Evolutionary conservation across 306 rosid species (phyloP).

Genomic region (Cercis canadensis): DNA sequence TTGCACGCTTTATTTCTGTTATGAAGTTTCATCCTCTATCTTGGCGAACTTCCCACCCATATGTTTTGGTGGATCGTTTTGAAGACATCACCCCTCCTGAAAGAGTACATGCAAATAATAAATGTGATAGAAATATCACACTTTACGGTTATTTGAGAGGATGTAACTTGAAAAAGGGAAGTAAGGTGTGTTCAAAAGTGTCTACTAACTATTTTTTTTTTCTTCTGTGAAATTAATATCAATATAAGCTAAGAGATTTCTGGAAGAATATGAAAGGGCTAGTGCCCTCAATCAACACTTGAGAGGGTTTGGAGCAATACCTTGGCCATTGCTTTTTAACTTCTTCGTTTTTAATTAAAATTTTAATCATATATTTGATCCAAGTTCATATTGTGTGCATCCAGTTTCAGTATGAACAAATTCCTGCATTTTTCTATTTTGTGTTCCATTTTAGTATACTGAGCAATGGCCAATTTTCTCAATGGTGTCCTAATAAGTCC

Average conservation of each 20-base stretch:
- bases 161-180: conserved; percentile 81
- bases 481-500: not conserved
- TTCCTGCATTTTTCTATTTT: conserved; percentile 2
- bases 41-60: conserved; percentile 91
- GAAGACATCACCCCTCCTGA: conserved; percentile 96
- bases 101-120: conserved; percentile 63
- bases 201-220: conserved; percentile 2
- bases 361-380: not conserved
- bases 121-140: conserved; percentile 85
- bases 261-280: conserved; percentile 16
- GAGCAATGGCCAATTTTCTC: not conserved
- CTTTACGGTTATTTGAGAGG: conserved; percentile 95
- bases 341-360: not conserved
- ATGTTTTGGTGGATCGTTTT: conserved; percentile 88
- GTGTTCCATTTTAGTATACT: not conserved
- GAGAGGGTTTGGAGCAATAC: conserved; percentile 15
- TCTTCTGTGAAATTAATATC: not conserved
- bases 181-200: conserved; percentile 62
- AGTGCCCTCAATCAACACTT: not conserved
- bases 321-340: conserved; percentile 4
- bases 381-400: conserved; percentile 1
- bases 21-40: conserved; percentile 93
- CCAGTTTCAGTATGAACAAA: not conserved
- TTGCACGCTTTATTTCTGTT: conserved; percentile 91
- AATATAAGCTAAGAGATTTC: not conserved